Evolutionary conservation across 2,329 filamentous ascomycete genomes (phyloP), one percentile per base, ranked within the genome.

Genomic region (Helminthosporium solani): DNA sequence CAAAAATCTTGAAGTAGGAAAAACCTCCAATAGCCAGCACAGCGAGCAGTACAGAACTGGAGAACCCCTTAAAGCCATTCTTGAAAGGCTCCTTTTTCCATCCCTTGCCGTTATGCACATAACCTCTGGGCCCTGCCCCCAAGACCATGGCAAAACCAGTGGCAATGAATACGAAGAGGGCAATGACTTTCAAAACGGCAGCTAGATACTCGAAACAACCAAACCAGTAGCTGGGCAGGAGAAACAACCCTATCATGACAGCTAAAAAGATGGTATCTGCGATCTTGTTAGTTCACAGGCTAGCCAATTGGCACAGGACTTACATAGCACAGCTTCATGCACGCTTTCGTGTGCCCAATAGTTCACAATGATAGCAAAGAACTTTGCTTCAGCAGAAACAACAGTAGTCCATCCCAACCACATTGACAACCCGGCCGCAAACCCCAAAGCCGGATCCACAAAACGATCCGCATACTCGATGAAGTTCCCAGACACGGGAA

Each of bases 1-100:
- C n/a, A n/a, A n/a, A n/a, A n/a, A n/a, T n/a, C n/a, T n/a, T n/a
- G n/a, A n/a, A n/a, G n/a, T n/a, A n/a, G n/a, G n/a, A n/a, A n/a
- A n/a, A n/a, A 11, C 85, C 84, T 1, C 86, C 85, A 0, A 81
- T 86, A 38, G 88, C 85, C 56, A 89, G 86, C 46, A 87, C 84
- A 53, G 79, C 83, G 64, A 85, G 88, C 15, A 89, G 74, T 25
- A 81, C 81, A 60, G 33, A 42, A 27, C 40, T 35, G 37, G 59
- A 49, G 61, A 76, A 75, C 2, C 78, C 77, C 15, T 41, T 41
- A 15, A 77, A 77, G 20, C 78, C 67, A 46, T 74, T 65, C 79
- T 80, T 83, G 71, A 80, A 84, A 42, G 35, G 34, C 2, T 38
- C 34, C 14, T 39, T 15, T n/a, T 12, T 38, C 42, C 35, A 38